Evolutionary conservation across 495 filamentous ascomycete genomes (phyloP).

Genomic region (Cairneyella variabilis): DNA sequence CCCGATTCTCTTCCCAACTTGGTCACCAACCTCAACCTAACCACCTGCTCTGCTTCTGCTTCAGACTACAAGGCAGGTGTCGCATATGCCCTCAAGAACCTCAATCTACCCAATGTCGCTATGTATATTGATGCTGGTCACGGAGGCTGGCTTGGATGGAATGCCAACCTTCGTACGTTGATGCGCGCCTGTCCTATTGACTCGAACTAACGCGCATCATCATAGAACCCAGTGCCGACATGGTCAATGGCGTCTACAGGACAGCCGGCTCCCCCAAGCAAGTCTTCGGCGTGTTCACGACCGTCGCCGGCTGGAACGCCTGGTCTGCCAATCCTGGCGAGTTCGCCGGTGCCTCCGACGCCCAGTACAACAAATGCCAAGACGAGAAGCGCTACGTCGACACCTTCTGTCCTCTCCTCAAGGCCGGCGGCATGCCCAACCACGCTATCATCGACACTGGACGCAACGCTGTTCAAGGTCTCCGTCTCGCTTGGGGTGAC

Average conservation of each 20-base stretch:
- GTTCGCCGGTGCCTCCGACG: slow-evolving; percentile 53
- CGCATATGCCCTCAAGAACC: slow-evolving; percentile 66
- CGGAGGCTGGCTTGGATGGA: slow-evolving; percentile 81
- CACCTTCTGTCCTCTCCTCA: slow-evolving; percentile 57
- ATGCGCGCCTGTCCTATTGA: not conserved
- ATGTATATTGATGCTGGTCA: slow-evolving; percentile 83
- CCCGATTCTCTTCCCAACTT: slow-evolving; percentile 79
- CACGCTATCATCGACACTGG: slow-evolving; percentile 65
- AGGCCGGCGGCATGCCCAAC: slow-evolving; percentile 57
- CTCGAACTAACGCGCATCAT: not conserved
- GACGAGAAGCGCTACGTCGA: slow-evolving; percentile 74
- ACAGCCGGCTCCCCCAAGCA: slow-evolving; percentile 58
- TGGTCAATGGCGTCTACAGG: slow-evolving; percentile 64
- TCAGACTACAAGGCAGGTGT: slow-evolving; percentile 63
- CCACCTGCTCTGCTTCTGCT: slow-evolving; percentile 60
- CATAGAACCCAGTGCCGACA: slow-evolving; percentile 56
- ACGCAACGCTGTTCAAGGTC: slow-evolving; percentile 64
- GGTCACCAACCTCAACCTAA: slow-evolving; percentile 65
- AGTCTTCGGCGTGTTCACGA: slow-evolving; percentile 69
- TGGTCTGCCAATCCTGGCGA: slow-evolving; percentile 57
- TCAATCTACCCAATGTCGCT: slow-evolving; percentile 74
- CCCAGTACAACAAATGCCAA: slow-evolving; percentile 50
- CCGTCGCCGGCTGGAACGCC: slow-evolving; percentile 72
- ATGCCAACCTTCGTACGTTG: slow-evolving; percentile 55
- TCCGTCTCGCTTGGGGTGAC: slow-evolving; percentile 68